Base-by-base conservation (phyloP, 2,329 filamentous ascomycete genomes). In the Dothideomycetes sp. region DNA sequence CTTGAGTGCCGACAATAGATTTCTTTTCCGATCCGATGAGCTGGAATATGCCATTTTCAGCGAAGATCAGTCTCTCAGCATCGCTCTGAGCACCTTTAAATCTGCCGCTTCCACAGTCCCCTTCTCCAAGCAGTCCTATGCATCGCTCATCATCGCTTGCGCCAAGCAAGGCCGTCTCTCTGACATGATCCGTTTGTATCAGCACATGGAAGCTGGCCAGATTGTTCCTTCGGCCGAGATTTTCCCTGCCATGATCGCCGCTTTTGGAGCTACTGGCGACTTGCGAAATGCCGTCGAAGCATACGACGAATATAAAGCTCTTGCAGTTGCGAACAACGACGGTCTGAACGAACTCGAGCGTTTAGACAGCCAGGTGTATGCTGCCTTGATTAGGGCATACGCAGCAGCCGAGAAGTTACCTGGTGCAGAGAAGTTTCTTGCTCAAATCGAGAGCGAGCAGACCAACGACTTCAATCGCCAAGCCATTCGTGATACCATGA, bases 221-320 rank as follows among this genome's bases (percentile, higher is more conserved):
- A 75, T 85, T 16, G 73, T 76, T 12, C 85, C 89, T 0, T 79
- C 81, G 43, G 81, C 86, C 4, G 77, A 81, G 34, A 84, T 89
- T 38, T 96, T 94, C 63, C 83, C 87, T 2, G 75, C 81, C 14
- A 94, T 98, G 84, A 95, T 98, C 58, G 79, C 83, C n/a, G 87
- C 88, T 1, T 96, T 94, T 56, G 85, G 85, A 45, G 74, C 75
- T 31, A 75, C 74, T 9, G 84, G 87, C 36, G 87, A 96, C 56
- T 66, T 96, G 33, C 72, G 79, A 52, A 93, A 84, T 50, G 91
- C 88, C 15, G 84, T 96, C 5, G 87, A 94, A 58, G 87, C 86
- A 62, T 98, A 95, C 64, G 89, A 93, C 48, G 85, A 94, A 62
- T 96, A 96, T 70, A 86, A 86, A 55, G 75, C 77, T 34, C 70